Evolutionary conservation across 495 filamentous ascomycete genomes (phyloP).

Genomic region (Aspergillus nanangensis): DNA sequence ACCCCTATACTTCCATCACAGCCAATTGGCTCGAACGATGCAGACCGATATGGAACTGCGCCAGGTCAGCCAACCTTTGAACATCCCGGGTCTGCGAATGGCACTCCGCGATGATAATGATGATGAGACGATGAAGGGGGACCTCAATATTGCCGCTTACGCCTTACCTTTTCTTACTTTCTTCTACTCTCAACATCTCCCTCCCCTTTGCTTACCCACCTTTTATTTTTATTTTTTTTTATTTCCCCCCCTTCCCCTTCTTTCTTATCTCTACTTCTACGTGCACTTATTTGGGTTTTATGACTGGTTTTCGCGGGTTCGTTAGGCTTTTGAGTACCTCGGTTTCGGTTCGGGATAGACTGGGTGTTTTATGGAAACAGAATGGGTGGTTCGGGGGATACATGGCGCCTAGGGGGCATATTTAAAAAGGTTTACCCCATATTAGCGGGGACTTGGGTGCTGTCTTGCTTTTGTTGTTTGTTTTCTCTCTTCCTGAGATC

Average conservation of each 20-base stretch:
- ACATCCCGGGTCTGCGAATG: slow-evolving; percentile 29
- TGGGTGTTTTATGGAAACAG: slow-evolving; percentile 14
- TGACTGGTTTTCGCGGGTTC: slow-evolving; percentile 3
- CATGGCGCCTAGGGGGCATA: slow-evolving; percentile 27
- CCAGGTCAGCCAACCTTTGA: slow-evolving; percentile 26
- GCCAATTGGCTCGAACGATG: slow-evolving; percentile 25
- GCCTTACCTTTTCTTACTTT: no score
- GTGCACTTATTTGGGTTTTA: slow-evolving; percentile 1
- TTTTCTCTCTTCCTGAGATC: slow-evolving; percentile 10
- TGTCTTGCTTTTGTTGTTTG: slow-evolving; percentile 13
- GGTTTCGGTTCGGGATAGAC: slow-evolving; percentile 21
- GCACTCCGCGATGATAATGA: slow-evolving; percentile 26
- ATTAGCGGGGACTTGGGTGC: slow-evolving; percentile 13
- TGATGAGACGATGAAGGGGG: no score
- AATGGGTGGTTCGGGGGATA: slow-evolving; percentile 21
- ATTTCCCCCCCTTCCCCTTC: slow-evolving; percentile 4
- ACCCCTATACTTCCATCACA: slow-evolving; percentile 40
- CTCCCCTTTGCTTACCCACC: no score
- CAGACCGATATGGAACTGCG: slow-evolving; percentile 30
- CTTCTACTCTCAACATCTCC: no score
- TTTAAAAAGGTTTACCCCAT: slow-evolving; percentile 17
- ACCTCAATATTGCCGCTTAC: no score
- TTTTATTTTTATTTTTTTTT: no score
- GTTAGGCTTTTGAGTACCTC: slow-evolving; percentile 5
- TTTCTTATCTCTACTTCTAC: background rate